A percentile compares a stretch with the other conserved stretches of the same genome.
Conservation (phyloP, 2,329 filamentous ascomycete genomes). For the Penicillium decumbens region DNA sequence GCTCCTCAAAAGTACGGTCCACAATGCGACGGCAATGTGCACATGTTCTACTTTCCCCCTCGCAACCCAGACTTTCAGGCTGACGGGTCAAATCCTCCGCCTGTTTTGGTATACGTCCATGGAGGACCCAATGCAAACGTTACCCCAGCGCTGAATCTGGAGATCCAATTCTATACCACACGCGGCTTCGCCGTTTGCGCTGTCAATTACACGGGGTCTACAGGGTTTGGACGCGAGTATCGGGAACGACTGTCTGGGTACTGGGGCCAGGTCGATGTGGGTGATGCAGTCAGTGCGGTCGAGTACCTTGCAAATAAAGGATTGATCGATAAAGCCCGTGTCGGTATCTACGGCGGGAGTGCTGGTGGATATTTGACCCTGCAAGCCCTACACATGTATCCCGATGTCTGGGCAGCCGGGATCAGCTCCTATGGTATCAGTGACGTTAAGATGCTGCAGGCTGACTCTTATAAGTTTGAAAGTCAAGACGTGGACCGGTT, state of each 20-base stretch:
- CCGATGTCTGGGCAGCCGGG: conserved; percentile 48
- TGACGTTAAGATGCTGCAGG: conserved; percentile 46
- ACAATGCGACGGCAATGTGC: conserved; percentile 25
- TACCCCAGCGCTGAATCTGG: conserved; percentile 43
- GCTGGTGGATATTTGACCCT: conserved; percentile 55
- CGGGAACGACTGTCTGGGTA: conserved; percentile 47
- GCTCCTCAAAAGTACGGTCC: conserved; percentile 32
- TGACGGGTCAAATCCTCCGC: conserved; percentile 41
- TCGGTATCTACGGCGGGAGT: conserved; percentile 50
- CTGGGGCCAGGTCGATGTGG: conserved; percentile 51
- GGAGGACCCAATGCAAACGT: conserved; percentile 50
- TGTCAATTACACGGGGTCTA: conserved; percentile 53
- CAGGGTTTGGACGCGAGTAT: conserved; percentile 50
- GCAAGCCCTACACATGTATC: conserved; percentile 46
- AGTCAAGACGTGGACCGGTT: conserved; percentile 49
- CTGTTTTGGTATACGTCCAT: conserved; percentile 50
- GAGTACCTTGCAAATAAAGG: conserved; percentile 39
- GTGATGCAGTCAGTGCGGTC: conserved; percentile 49
- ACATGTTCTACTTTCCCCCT: conserved; percentile 50
- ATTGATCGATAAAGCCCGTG: conserved; percentile 35
- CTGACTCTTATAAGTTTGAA: conserved; percentile 55
- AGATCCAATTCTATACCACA: conserved; percentile 52
- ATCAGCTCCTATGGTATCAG: conserved; percentile 51
- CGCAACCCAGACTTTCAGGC: conserved; percentile 44
- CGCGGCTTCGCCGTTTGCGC: conserved; percentile 51